phyloP scores from a whole-genome alignment of 2,329 filamentous ascomycete species.

The Zymoseptoria ardabiliae region DNA sequence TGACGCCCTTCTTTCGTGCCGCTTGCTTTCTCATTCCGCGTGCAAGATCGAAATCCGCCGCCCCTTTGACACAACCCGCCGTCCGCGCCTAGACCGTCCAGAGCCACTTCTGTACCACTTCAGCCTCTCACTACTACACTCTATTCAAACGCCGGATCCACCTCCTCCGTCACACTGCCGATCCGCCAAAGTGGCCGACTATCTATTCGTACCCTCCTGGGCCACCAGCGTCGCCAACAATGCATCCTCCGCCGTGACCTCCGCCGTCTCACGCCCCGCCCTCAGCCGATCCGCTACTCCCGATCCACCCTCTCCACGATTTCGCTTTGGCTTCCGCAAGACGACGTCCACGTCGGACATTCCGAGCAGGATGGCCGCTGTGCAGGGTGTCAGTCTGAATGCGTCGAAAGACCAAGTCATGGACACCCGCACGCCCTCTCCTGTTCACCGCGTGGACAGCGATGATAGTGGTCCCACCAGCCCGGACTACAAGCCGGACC shows the following conservation, averaged over 20 bases:
- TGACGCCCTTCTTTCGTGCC: no score
- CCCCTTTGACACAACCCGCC: background rate
- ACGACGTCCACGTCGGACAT: slow-evolving; percentile 19
- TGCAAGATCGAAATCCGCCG: background rate
- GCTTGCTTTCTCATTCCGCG: no score
- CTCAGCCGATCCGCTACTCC: slow-evolving; percentile 7
- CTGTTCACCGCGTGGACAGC: slow-evolving; percentile 15
- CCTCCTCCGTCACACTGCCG: background rate
- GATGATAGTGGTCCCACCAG: slow-evolving; percentile 24
- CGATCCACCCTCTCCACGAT: slow-evolving; percentile 2
- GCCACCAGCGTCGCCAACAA: background rate
- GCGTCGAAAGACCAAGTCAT: slow-evolving; percentile 22
- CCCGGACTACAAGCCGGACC: slow-evolving; percentile 48
- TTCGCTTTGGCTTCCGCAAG: slow-evolving; percentile 19
- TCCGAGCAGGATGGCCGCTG: slow-evolving; percentile 16
- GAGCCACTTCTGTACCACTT: background rate
- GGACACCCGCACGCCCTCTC: slow-evolving; percentile 41
- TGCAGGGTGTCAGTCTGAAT: slow-evolving; percentile 9
- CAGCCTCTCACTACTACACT: background rate
- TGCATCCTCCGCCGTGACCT: background rate
- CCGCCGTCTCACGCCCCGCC: slow-evolving; percentile 2
- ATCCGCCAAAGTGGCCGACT: background rate
- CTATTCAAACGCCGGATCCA: background rate
- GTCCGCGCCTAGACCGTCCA: background rate
- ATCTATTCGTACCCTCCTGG: background rate